These are phyloP conservation scores for Articulospora tetracladia DNA, from an alignment of 495 filamentous ascomycete species.

Conservation along the genomic window DNA sequence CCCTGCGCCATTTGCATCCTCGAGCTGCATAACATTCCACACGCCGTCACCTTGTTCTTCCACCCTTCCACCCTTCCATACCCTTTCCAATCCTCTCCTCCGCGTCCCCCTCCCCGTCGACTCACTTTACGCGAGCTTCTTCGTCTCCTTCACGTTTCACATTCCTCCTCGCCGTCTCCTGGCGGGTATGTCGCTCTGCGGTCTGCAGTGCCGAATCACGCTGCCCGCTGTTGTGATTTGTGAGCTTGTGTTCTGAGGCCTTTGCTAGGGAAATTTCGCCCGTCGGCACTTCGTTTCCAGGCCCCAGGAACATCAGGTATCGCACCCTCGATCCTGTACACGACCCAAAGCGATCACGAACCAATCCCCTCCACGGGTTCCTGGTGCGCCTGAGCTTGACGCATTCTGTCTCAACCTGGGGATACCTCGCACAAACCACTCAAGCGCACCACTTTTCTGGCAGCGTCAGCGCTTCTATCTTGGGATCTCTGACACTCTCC, in stretches of 20 bases:
- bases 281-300: too few species aligned
- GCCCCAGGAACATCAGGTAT: too few species aligned
- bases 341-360: background rate
- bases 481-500: constrained; percentile 13
- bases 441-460: constrained; percentile 8
- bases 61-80: too few species aligned
- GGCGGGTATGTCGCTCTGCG: background rate
- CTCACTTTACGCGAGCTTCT: background rate
- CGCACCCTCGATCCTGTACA: too few species aligned
- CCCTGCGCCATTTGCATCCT: background rate
- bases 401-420: background rate
- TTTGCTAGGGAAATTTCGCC: background rate
- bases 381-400: background rate
- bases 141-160: background rate
- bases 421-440: constrained; percentile 10
- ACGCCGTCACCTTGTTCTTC: too few species aligned
- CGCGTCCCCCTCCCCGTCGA: background rate
- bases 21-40: background rate
- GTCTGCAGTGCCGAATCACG: background rate
- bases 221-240: background rate
- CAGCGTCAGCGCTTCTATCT: constrained; percentile 4
- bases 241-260: background rate
- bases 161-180: background rate
- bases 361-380: too few species aligned
- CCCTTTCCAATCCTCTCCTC: background rate